Conservation (phyloP, 257 asterid genomes). For the Primulina huaijiensis region DNA sequence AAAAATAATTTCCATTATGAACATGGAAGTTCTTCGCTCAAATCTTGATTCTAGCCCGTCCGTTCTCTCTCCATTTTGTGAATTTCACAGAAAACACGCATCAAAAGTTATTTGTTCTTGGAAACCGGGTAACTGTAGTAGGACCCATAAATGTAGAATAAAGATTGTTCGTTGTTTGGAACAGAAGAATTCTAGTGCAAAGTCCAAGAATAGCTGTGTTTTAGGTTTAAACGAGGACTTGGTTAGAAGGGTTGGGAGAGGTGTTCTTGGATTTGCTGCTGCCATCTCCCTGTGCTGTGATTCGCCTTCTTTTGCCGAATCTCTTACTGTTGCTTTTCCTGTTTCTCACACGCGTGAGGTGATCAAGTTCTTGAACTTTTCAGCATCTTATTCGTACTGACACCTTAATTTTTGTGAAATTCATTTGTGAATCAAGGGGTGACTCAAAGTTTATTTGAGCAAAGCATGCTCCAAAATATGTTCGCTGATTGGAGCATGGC, state of each 20-base stretch:
- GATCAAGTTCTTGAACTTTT: slow-evolving; percentile 6
- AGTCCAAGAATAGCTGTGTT: slow-evolving; percentile 18
- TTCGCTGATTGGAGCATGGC: too few relatives aligned
- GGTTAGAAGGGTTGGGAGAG: slow-evolving; percentile 47
- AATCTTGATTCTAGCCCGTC: slow-evolving; percentile 46
- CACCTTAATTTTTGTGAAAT: background rate
- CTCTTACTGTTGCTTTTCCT: slow-evolving; percentile 87
- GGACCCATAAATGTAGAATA: slow-evolving; percentile 29
- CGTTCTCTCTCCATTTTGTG: slow-evolving; percentile 31
- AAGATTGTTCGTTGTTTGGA: slow-evolving; percentile 25
- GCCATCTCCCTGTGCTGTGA: slow-evolving; percentile 47
- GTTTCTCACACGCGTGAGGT: slow-evolving; percentile 89
- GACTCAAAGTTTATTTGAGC: too few relatives aligned
- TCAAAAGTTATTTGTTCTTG: slow-evolving; percentile 34
- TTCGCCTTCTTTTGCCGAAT: slow-evolving; percentile 70
- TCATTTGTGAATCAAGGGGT: too few relatives aligned
- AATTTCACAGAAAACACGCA: slow-evolving; percentile 39
- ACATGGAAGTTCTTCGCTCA: slow-evolving; percentile 59
- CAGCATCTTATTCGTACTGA: background rate
- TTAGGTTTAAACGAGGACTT: slow-evolving; percentile 35
- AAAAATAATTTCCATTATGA: slow-evolving; percentile 4
- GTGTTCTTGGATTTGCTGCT: slow-evolving; percentile 70
- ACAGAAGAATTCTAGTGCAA: slow-evolving; percentile 20
- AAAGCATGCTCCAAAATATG: too few relatives aligned
- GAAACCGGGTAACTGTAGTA: slow-evolving; percentile 23